Evolutionary conservation across 2,329 filamentous ascomycete genomes (phyloP), one percentile per base, ranked within the genome.

Genomic region (Aureobasidium sp.): DNA sequence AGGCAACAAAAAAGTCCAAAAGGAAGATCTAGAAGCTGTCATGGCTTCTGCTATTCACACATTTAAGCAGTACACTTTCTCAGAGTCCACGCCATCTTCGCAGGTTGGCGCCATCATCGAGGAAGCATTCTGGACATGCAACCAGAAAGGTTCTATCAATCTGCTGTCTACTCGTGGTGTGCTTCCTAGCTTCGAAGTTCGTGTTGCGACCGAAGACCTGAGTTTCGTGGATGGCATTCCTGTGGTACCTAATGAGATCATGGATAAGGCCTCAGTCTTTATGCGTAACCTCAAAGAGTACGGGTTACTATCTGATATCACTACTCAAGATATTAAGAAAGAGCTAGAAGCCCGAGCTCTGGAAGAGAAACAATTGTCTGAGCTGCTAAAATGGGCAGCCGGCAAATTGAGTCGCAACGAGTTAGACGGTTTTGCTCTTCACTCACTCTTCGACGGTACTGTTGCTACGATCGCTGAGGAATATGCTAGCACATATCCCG

Each of bases 61-160:
- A 3, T 82, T 94, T 64, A 89, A 90, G 67, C 93, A 94, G 20
- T 99, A 94, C 72, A 90, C 89, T 0, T 96, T 94, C 67, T 83
- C 82, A 41, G 90, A 96, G 70, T 97, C 94, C 1, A 97, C 95
- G 0, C 94, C 94, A 1, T 95, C 89, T 65, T 83, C 83, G 0
- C 83, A 89, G 64, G 89, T 97, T 24, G 90, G 92, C 0, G 86
- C 91, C 70, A 88, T 90, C 65, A 90, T 99, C 59, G 92, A 97
- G 70, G 90, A 97, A 74, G 90, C 92, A 0, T 99, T 99, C 72
- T 99, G 94, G 94, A 95, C 86, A 39, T 92, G 90, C 65, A 94
- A 89, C 70, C 87, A 85, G 71, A 88, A 87, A 66, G 86, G 90
- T 2, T 87, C 85, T 0, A 91, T 97, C 63, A 92, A 97, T 70